Conservation (phyloP, 2,329 filamentous ascomycete species). For the Helotiales sp. region DNA sequence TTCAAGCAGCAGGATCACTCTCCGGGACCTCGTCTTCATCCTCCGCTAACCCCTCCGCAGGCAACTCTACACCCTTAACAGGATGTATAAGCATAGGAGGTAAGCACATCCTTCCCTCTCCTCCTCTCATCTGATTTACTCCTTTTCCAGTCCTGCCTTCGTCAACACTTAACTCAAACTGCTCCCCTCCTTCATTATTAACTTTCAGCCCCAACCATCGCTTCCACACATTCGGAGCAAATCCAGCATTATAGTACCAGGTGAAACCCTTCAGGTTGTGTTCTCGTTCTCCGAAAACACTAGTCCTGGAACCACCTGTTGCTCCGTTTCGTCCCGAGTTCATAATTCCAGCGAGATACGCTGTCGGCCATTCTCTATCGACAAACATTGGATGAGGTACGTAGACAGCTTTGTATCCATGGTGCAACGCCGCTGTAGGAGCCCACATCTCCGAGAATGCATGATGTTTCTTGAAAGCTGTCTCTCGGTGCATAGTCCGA, state of each 20-base stretch:
- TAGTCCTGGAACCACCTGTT: constrained; percentile 69
- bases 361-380: constrained; percentile 81
- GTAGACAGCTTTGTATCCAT: constrained; percentile 90
- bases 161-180: constrained; percentile 64
- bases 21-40: constrained; percentile 28
- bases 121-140: constrained; percentile 54
- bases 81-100: constrained; percentile 89
- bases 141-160: constrained; percentile 41
- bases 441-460: constrained; percentile 99
- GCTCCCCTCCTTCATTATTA: constrained; percentile 75
- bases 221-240: constrained; percentile 77
- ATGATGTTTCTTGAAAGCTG: constrained; percentile 78
- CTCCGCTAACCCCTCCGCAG: constrained; percentile 26
- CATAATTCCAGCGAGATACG: constrained; percentile 75
- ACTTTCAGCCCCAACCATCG: constrained; percentile 84
- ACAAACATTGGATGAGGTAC: constrained; percentile 87
- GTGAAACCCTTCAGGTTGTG: constrained; percentile 85
- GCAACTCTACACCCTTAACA: constrained; percentile 71
- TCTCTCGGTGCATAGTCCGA: constrained; percentile 87
- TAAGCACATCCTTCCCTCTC: constrained; percentile 86
- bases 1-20: constrained; percentile 36
- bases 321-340: constrained; percentile 78
- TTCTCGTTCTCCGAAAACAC: constrained; percentile 80
- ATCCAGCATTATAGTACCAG: constrained; percentile 90
- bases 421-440: constrained; percentile 80